Percentiles rank a stretch among this genome's conserved stretches.
Evolutionary conservation across 495 filamentous ascomycete species (phyloP).

Genomic region (Penicillium steckii): DNA sequence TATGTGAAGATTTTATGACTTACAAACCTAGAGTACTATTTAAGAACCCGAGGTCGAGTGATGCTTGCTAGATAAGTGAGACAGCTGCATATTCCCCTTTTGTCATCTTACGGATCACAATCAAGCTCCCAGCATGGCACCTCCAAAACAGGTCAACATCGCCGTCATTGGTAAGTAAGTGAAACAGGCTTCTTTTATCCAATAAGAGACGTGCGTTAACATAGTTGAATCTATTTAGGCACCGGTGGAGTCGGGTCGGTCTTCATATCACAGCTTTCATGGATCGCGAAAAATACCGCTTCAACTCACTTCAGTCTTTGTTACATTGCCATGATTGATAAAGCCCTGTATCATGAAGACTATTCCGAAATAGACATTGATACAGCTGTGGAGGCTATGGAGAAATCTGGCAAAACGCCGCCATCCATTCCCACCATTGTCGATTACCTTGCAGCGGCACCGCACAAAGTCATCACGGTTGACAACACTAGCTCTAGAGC

Average conservation of each 20-base stretch:
- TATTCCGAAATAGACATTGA: constrained; percentile 6
- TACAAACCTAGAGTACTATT: neutral
- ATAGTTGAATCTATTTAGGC: neutral
- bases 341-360: constrained; percentile 3
- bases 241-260: constrained; percentile 1
- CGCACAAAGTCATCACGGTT: constrained; percentile 3
- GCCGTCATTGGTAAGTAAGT: neutral
- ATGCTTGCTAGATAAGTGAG: too few relatives aligned
- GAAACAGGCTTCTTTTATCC: too few relatives aligned
- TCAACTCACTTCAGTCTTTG: constrained; percentile 3
- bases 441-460: neutral
- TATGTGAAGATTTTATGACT: neutral
- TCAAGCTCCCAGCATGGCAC: neutral
- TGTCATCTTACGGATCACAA: too few relatives aligned
- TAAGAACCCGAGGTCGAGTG: too few relatives aligned
- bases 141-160: neutral
- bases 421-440: neutral
- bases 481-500: constrained; percentile 1
- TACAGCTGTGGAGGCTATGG: neutral
- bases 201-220: too few relatives aligned
- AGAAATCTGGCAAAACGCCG: neutral
- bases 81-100: too few relatives aligned
- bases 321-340: constrained; percentile 6
- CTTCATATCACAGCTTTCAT: neutral
- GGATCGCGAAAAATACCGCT: neutral